Evolutionary conservation across 345 rosid genomes (phyloP).

Genomic region (Acer campestre): DNA sequence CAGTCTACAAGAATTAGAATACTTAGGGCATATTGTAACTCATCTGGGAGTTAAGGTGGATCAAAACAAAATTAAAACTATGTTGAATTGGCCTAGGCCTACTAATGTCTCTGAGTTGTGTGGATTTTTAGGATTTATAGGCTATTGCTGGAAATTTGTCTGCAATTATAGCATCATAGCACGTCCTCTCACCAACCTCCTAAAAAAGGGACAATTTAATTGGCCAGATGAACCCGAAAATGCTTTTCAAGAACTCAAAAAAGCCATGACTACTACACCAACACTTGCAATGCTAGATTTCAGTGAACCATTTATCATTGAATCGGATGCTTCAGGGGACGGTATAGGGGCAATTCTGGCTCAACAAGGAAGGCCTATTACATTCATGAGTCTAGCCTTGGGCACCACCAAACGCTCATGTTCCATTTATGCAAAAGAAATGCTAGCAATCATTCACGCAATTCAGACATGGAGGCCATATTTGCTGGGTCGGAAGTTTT

Average conservation of each 20-base stretch:
- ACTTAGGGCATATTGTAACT: no score
- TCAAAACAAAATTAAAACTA: background rate
- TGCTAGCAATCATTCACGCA: conserved; percentile 1
- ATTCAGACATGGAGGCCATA: background rate
- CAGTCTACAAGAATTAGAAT: no score
- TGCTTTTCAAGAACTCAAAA: no score
- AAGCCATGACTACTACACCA: no score
- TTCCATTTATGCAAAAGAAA: background rate
- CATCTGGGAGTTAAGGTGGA: no score
- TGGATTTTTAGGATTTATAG: conserved; percentile 5
- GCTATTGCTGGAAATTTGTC: conserved; percentile 3
- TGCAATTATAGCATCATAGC: background rate
- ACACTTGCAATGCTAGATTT: background rate
- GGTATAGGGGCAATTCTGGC: background rate
- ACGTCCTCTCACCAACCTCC: background rate
- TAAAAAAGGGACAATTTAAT: background rate
- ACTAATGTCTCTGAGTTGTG: background rate
- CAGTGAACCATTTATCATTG: background rate
- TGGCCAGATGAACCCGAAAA: background rate
- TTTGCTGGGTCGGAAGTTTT: background rate
- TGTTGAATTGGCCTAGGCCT: background rate
- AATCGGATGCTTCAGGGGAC: background rate
- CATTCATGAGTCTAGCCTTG: conserved; percentile 1
- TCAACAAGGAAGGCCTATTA: background rate
- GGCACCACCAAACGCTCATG: background rate